phyloP scores from a whole-genome alignment of 2,329 filamentous ascomycete genomes.

The Pseudogymnoascus sp. region DNA sequence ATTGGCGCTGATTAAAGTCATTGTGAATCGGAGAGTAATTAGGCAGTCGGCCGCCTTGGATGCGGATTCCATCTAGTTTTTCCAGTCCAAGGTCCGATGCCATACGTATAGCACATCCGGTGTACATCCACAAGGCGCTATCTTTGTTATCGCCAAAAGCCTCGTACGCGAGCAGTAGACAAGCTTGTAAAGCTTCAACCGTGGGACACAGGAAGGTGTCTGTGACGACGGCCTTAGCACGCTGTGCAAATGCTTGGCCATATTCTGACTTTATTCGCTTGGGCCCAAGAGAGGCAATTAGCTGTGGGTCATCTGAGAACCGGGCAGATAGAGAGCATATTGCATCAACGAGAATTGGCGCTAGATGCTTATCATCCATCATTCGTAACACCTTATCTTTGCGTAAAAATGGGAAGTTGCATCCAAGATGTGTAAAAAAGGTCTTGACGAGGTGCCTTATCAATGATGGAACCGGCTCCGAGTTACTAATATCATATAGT shows the following conservation, averaged over 20 bases:
- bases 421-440: constrained; percentile 76
- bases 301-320: constrained; percentile 59
- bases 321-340: constrained; percentile 75
- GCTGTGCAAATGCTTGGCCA: constrained; percentile 69
- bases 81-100: constrained; percentile 73
- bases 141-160: constrained; percentile 84
- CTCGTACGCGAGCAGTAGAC: constrained; percentile 76
- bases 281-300: constrained; percentile 41
- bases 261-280: constrained; percentile 54
- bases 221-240: constrained; percentile 73
- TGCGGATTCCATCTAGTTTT: constrained; percentile 66
- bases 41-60: constrained; percentile 32
- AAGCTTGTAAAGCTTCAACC: constrained; percentile 76
- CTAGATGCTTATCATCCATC: constrained; percentile 70
- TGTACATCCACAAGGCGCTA: constrained; percentile 88
- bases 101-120: constrained; percentile 79
- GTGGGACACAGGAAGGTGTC: constrained; percentile 78
- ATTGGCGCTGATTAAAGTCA: constrained; percentile 3
- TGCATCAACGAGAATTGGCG: constrained; percentile 78
- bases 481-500: constrained; percentile 67
- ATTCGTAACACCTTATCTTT: constrained; percentile 64
- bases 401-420: constrained; percentile 77
- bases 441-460: constrained; percentile 70
- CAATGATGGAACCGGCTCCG: constrained; percentile 61
- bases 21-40: constrained; percentile 11